Base-by-base conservation (phyloP, 805 yeast species). In the Candida easanensis region DNA sequence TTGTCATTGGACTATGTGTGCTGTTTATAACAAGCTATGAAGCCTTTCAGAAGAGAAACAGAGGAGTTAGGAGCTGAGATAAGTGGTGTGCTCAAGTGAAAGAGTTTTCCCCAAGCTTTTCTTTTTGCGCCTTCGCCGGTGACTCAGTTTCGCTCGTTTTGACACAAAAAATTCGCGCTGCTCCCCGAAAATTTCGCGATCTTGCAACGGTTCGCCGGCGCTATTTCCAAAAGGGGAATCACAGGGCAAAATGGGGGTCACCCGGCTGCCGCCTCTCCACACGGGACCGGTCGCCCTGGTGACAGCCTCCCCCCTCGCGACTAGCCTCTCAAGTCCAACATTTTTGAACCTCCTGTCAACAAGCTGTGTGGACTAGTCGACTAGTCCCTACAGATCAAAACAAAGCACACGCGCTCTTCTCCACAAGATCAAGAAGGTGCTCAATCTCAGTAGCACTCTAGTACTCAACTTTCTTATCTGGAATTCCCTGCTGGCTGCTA, bases 1-100 rank as follows among this genome's bases (percentile, higher is more conserved):
- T 36, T 3, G 52, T 49, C 52, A 49, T 49, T 45, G 23, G 36
- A 11, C 22, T n/a, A 8, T 26, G 14, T 19, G n/a, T n/a, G n/a
- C n/a, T n/a, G n/a, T n/a, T n/a, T n/a, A n/a, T n/a, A n/a, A n/a
- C n/a, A n/a, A n/a, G n/a, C n/a, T n/a, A n/a, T n/a, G n/a, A n/a
- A n/a, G n/a, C n/a, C n/a, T n/a, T n/a, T n/a, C n/a, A n/a, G n/a
- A n/a, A n/a, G n/a, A n/a, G n/a, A n/a, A n/a, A n/a, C n/a, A n/a
- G n/a, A n/a, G n/a, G n/a, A n/a, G n/a, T n/a, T n/a, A n/a, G n/a
- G n/a, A n/a, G n/a, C n/a, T n/a, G n/a, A n/a, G n/a, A n/a, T n/a
- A n/a, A n/a, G n/a, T 5, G 23, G 7, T 25, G 20, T 5, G 18
- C 9, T 15, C 25, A 34, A 13, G 17, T 15, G 15, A 16, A n/a